Conservation (phyloP, 108 stramenopile species). For the Heterococcus sp. region DNA sequence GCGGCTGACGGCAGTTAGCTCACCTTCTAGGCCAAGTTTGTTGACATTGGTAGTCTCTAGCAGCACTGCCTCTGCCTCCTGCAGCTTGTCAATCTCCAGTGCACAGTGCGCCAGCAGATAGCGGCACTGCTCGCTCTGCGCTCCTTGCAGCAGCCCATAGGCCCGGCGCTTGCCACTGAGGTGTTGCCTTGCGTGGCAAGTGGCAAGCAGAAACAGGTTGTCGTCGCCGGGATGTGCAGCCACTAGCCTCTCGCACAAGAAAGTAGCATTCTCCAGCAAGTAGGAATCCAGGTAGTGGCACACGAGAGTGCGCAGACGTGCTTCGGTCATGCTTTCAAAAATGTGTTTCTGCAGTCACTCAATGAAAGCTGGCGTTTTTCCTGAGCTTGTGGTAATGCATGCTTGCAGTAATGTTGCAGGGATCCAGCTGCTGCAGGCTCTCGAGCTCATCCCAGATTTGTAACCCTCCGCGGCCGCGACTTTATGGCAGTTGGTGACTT, state of each 20-base stretch:
- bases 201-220: conserved; percentile 36
- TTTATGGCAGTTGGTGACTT: neutral
- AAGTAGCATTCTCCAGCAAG: conserved; percentile 29
- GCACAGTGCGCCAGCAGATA: conserved; percentile 37
- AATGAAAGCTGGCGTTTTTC: no score
- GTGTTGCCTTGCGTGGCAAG: conserved; percentile 14
- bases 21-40: conserved; percentile 13
- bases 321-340: no score
- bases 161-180: conserved; percentile 12
- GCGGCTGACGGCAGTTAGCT: no score
- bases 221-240: conserved; percentile 31
- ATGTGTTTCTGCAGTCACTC: no score
- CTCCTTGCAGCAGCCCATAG: conserved; percentile 31
- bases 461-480: neutral
- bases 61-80: conserved; percentile 30
- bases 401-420: no score
- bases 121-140: neutral
- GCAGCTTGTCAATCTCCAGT: conserved; percentile 12
- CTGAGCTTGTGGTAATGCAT: no score
- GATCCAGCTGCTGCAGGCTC: neutral
- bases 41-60: conserved; percentile 25
- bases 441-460: neutral
- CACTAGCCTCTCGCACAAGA: conserved; percentile 38
- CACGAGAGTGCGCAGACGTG: conserved; percentile 21
- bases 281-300: conserved; percentile 28